A percentile compares a stretch with the other conserved stretches of the same genome.
Conservation (phyloP, 257 asterid species). For the Nicotiana obtusifolia region DNA sequence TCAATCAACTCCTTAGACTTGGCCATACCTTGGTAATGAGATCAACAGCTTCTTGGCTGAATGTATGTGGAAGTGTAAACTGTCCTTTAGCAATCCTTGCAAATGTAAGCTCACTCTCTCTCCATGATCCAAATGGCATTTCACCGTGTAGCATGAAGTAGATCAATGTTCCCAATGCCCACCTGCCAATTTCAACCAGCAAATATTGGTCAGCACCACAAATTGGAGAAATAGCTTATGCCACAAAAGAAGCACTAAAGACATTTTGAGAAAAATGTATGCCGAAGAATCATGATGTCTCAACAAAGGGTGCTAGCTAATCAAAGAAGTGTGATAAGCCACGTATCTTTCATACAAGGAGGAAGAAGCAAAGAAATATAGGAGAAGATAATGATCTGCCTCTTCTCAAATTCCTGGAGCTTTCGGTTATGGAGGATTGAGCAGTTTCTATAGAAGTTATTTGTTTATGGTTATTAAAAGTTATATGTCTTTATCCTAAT, state of each 20-base stretch:
- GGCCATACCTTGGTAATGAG: constrained; percentile 69
- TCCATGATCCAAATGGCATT: constrained; percentile 98
- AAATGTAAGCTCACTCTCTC: constrained; percentile 86
- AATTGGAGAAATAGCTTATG: neutral
- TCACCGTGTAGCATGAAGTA: constrained; percentile 93
- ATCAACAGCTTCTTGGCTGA: constrained; percentile 66
- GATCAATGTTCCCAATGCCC: constrained; percentile 89
- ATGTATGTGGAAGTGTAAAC: constrained; percentile 61
- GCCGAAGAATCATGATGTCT: neutral
- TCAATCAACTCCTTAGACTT: constrained; percentile 4
- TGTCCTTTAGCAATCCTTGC: constrained; percentile 85
- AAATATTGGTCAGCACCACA: neutral
- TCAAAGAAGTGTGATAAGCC: neutral
- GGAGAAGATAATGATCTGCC: no score
- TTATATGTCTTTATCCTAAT: no score
- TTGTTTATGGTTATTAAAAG: no score
- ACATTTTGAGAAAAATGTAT: neutral
- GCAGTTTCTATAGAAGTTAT: no score
- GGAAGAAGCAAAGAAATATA: no score
- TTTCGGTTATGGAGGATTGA: no score
- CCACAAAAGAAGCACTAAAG: neutral
- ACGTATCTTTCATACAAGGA: no score
- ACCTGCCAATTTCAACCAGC: constrained; percentile 40
- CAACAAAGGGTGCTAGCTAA: neutral
- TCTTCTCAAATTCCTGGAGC: no score